Evolutionary conservation across 345 rosid species (phyloP), one percentile per base, ranked within the genome.

Genomic region (Erysimum cheiranthoides): DNA sequence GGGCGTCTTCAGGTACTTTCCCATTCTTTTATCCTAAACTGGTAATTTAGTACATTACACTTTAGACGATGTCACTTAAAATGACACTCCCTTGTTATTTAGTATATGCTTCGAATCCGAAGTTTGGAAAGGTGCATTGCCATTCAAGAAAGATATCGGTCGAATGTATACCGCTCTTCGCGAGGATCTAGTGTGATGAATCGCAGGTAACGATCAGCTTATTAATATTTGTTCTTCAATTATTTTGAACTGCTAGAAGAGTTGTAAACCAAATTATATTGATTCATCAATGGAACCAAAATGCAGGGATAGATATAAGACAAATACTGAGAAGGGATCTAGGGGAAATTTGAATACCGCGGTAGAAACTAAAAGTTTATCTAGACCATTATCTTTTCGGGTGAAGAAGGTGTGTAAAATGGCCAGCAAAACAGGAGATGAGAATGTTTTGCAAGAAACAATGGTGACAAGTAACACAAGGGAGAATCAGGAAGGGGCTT

Each of bases 71-170:
- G 45, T 27, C 32, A 43, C 16, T 32, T 27, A 21, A 11, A 25
- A 7, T 14, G 36, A 5, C 12, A 40, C 1, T 18, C 45, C 35
- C 7, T 40, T 61, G 5, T 28, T 42, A 4, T 12, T 25, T 21
- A 89, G 98, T 78, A 89, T 4, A 69, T 86, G 80, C 91, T 93
- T 64, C 82, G 82, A 73, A 75, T 84, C 32, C 82, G 83, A 79
- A 62, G 70, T 73, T 77, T 86, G 5, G 85, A 84, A 32, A 86
- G 86, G 0, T 82, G 87, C 64, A 21, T 35, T 70, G 85, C 77
- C 6, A 68, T 80, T 70, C 86, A 73, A 73, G 83, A 81, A 50
- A 84, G 59, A 61, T 73, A 42, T 14, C 75, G 69, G 14, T 73
- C 71, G 6, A 80, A 16, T 32, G 61, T 32, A 16, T 32, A 49